A percentile compares a stretch with the other conserved stretches of the same genome.
These are phyloP conservation scores for Cucurbitaria berberidis DNA, from an alignment of 2,329 filamentous ascomycete genomes.

Conservation along the genomic window DNA sequence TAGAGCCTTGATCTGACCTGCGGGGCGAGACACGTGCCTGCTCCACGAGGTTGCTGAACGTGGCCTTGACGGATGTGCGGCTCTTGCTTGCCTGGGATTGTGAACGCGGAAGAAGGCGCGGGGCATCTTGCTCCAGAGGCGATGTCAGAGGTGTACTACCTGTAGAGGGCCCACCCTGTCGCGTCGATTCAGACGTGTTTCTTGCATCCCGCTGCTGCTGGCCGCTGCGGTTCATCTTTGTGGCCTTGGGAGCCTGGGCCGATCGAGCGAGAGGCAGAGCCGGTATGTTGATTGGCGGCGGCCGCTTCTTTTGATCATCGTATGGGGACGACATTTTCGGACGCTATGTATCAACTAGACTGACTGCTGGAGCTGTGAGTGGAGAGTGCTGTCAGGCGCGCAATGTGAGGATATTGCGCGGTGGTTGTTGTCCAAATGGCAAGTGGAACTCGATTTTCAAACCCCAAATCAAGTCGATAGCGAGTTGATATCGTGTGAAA, in stretches of 20 bases:
- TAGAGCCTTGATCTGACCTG: constrained; percentile 25
- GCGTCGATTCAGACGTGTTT: constrained; percentile 10
- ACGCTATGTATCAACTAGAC: not conserved
- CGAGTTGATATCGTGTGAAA: not conserved
- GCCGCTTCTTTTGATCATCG: constrained; percentile 31
- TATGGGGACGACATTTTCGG: constrained; percentile 22
- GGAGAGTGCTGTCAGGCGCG: not conserved
- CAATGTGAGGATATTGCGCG: too few species aligned
- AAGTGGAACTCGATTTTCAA: not conserved
- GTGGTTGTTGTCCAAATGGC: not conserved
- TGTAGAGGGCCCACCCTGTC: constrained; percentile 8
- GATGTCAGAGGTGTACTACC: constrained; percentile 18
- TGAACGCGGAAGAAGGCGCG: constrained; percentile 19
- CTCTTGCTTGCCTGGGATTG: constrained; percentile 22
- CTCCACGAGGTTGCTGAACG: constrained; percentile 35
- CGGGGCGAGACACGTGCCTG: constrained; percentile 27
- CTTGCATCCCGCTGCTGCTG: constrained; percentile 11
- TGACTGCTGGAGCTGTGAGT: not conserved
- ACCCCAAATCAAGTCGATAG: not conserved
- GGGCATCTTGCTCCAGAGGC: constrained; percentile 12
- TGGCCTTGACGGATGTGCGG: constrained; percentile 24
- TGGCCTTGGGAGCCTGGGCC: constrained; percentile 18
- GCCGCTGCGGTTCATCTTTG: constrained; percentile 8
- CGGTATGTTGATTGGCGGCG: constrained; percentile 33
- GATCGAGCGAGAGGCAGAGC: constrained; percentile 12